phyloP scores from a whole-genome alignment of 1,139 yeast genomes.

The Zhuliangozyma blackwelliae region DNA sequence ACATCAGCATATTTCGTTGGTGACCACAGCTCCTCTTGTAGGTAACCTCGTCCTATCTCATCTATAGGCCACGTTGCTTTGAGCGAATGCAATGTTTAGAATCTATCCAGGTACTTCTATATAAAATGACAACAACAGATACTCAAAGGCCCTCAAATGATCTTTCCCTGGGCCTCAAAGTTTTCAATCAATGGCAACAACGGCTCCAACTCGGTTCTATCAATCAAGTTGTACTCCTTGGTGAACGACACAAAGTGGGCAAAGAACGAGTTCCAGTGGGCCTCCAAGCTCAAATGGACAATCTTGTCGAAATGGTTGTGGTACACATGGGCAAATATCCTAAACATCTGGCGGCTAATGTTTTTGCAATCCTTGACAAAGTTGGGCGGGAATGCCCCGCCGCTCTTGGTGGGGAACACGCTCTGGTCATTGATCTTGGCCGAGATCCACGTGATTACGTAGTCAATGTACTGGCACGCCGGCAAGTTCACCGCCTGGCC shows the following conservation, averaged over 20 bases:
- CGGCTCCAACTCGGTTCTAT: conserved; percentile 75
- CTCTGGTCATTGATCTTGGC: conserved; percentile 85
- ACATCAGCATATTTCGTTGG: no score
- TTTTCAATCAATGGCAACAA: conserved; percentile 69
- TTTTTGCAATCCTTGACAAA: conserved; percentile 80
- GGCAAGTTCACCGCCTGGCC: conserved; percentile 81
- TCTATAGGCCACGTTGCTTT: no score
- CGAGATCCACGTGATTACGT: conserved; percentile 86
- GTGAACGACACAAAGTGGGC: conserved; percentile 91
- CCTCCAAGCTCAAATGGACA: conserved; percentile 85
- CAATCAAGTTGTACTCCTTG: conserved; percentile 78
- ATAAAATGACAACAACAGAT: background rate
- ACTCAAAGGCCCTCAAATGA: conserved; percentile 30
- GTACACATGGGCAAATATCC: conserved; percentile 95
- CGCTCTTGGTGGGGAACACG: conserved; percentile 86
- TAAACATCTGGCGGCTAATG: conserved; percentile 85
- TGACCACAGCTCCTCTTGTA: no score
- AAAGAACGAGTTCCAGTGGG: conserved; percentile 97
- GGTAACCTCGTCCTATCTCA: no score
- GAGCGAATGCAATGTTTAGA: no score
- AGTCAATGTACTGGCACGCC: conserved; percentile 89
- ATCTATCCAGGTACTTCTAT: background rate
- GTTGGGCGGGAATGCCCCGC: conserved; percentile 89
- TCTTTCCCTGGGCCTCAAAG: conserved; percentile 84
- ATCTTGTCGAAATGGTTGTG: conserved; percentile 92